Evolutionary conservation across 495 filamentous ascomycete genomes (phyloP), one percentile per base, ranked within the genome.

Genomic region (Penicillium bovifimosum): DNA sequence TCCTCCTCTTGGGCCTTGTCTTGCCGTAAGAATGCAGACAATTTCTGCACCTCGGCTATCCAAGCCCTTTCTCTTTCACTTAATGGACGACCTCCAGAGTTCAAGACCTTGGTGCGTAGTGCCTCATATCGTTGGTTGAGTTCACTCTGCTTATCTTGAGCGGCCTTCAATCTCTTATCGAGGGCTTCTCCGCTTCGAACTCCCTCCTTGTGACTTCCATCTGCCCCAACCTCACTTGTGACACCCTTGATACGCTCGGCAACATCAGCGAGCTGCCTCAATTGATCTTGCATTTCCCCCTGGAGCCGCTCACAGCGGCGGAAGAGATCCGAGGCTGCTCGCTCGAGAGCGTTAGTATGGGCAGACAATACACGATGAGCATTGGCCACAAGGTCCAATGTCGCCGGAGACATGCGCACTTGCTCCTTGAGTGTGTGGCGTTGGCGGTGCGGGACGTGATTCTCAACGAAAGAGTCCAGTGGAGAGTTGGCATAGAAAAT

Each of bases 321-420:
- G 73, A 95, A 95, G 8, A 96, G 73, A 59, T 95, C 88, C 1
- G 90, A 81, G 2, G 88, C 90, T 9, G 87, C 89, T 44, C 77
- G 63, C 33, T 86, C 85, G 24, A 96, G 75, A 6, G 74, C 71
- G 55, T 85, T 76, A 0, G 90, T 93, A 67, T 96, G 87, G 16
- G 76, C 70, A 45, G 83, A 84, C 17, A 95, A 70, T 3, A 88
- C 75, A 40, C 85, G 80, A 65, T 96, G 91, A 0, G 85, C 86
- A 27, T 87, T 80, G 0, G 84, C 84, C 56, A 96, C 80, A 10
- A 92, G 67, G 36, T 86, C 81, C 16, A 95, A 74, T 0, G 86
- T 92, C 8, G 84, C 80, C 7, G 86, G 80, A 11, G 86, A 90
- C 17, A 96, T 75, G 40, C 85, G 78, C 20, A 95, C 75, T 55